phyloP scores from a whole-genome alignment of 208 protist genomes.

The Trypanosoma platydactyli region DNA sequence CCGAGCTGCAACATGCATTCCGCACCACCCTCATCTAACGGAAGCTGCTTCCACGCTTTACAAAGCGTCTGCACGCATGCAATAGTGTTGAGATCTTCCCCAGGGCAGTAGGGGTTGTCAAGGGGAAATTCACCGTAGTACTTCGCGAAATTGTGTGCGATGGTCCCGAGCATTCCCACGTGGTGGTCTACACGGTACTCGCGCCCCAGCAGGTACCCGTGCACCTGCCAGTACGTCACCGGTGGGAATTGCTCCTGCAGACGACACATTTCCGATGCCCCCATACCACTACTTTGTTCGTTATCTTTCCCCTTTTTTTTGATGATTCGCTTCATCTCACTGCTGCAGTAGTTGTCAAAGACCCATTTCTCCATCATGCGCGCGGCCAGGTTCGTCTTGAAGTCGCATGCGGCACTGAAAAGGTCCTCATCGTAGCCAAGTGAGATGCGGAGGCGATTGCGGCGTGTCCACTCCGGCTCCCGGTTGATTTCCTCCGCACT shows the following conservation, averaged over 20 bases:
- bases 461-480: constrained; percentile 62
- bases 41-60: constrained; percentile 38
- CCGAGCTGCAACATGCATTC: constrained; percentile 19
- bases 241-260: constrained; percentile 40
- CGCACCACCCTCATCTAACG: constrained; percentile 5
- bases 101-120: constrained; percentile 82
- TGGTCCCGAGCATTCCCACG: constrained; percentile 41
- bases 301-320: neutral
- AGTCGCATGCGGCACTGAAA: constrained; percentile 49
- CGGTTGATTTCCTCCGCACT: constrained; percentile 35
- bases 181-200: constrained; percentile 51
- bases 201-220: constrained; percentile 48
- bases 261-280: neutral
- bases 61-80: constrained; percentile 52
- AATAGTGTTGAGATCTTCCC: constrained; percentile 87
- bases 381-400: constrained; percentile 54
- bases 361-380: constrained; percentile 60
- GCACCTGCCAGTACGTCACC: constrained; percentile 76
- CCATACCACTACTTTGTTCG: neutral
- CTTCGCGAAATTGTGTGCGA: constrained; percentile 59
- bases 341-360: constrained; percentile 39
- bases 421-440: constrained; percentile 86
- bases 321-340: constrained; percentile 8
- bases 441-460: constrained; percentile 80
- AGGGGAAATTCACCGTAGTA: constrained; percentile 77